phyloP scores from a whole-genome alignment of 352 stramenopile species.

The Thalassiosira mediterranea region DNA sequence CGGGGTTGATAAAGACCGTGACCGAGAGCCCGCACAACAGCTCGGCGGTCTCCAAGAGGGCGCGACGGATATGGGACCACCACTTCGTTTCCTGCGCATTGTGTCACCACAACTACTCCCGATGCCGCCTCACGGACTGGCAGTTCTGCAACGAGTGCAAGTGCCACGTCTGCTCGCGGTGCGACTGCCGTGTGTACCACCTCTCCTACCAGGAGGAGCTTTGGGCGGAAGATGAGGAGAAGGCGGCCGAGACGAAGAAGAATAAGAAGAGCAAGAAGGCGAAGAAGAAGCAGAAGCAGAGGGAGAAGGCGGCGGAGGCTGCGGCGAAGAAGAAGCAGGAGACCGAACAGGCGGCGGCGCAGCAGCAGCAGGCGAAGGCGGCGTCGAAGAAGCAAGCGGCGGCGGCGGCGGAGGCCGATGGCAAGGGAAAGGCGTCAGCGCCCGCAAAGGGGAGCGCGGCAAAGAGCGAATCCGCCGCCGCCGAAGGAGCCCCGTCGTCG shows the following conservation, averaged over 20 bases:
- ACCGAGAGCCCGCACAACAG: conserved; percentile 86
- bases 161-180: conserved; percentile 96
- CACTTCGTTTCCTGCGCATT: conserved; percentile 98
- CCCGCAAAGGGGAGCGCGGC: neutral
- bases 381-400: conserved; percentile 6
- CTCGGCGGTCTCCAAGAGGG: conserved; percentile 93
- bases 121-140: conserved; percentile 90
- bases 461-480: neutral
- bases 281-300: conserved; percentile 83
- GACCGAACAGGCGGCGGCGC: neutral
- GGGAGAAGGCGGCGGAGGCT: conserved; percentile 90
- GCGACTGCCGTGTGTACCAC: conserved; percentile 97
- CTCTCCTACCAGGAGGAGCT: conserved; percentile 95
- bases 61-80: conserved; percentile 95
- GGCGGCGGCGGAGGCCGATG: conserved; percentile 15
- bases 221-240: conserved; percentile 84
- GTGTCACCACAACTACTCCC: conserved; percentile 93
- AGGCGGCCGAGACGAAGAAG: conserved; percentile 80
- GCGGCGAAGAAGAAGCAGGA: conserved; percentile 89
- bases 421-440: conserved; percentile 22
- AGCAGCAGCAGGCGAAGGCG: conserved; percentile 15
- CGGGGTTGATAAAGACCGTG: conserved; percentile 41
- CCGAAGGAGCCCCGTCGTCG: neutral
- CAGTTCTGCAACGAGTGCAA: conserved; percentile 98
- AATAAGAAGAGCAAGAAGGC: conserved; percentile 92